Base-by-base conservation (phyloP, 306 rosid species). In the Begonia fuchsioides region DNA sequence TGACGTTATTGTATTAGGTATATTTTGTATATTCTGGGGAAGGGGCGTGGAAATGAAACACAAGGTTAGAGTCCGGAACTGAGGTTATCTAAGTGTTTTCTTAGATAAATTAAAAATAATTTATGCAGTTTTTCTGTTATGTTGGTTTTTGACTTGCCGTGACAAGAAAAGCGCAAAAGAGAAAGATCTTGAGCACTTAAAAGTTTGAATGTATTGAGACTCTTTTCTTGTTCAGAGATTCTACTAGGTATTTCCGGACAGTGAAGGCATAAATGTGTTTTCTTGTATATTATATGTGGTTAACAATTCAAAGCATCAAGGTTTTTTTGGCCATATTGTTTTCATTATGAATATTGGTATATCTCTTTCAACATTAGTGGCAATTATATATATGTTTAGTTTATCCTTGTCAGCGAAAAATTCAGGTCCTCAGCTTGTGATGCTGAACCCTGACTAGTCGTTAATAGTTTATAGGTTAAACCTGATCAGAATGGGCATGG, bases 1-100 rank as follows among this genome's bases (percentile, higher is more conserved):
- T 92, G 65, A 75, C 94, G 60, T 95, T 92, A 79, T 17, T 53
- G 16, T 50, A 62, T 67, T 51, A 20, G 5, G 32, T 20, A 6
- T 20, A 20, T 20, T 20, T 20, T 20, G 32, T 20, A 20, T 20
- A 20, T 20, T 20, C 5, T 20, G 32, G 32, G 32, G 32, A 20
- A 20, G 32, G 1, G n/a, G n/a, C 5, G 32, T 20, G 32, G 32
- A 20, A 20, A 20, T 20, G 5, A 20, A 20, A 20, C 5, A 20
- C 32, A 20, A 6, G 32, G 32, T 20, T 20, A 6, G 32, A 20
- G 5, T 20, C 32, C 5, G 32, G 32, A 20, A 20, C 5, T 20
- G 32, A 2, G 32, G 11, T 40, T n/a, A n/a, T n/a, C n/a, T n/a
- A n/a, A n/a, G n/a, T n/a, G n/a, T n/a, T n/a, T n/a, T n/a, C n/a